These are phyloP conservation scores for Cryptomeria japonica DNA, from an alignment of 75 land plant genomes.

Conservation along the genomic window DNA sequence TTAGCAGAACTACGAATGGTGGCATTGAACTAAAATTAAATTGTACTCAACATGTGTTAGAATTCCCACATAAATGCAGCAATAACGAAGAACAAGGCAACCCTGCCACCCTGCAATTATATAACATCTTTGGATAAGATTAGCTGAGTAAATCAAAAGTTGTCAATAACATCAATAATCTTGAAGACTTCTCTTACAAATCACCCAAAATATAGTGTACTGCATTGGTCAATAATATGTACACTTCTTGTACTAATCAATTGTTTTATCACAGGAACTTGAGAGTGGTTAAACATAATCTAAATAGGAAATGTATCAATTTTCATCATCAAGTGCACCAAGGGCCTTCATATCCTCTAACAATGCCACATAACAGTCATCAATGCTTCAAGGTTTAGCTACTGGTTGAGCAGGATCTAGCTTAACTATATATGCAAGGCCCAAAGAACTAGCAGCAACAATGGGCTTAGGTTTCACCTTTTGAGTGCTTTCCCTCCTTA, in stretches of 20 bases:
- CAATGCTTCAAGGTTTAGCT: slow-evolving; percentile 73
- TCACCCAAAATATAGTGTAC: no score
- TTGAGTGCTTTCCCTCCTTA: slow-evolving; percentile 72
- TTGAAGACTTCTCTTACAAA: no score
- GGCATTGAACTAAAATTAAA: no score
- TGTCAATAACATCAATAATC: no score
- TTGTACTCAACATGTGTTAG: no score
- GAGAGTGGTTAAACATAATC: not conserved
- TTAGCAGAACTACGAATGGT: no score
- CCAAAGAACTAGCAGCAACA: slow-evolving; percentile 18
- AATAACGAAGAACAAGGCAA: no score
- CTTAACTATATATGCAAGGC: slow-evolving; percentile 17
- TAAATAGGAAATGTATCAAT: not conserved
- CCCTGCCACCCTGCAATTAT: no score
- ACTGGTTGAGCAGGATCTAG: slow-evolving; percentile 24
- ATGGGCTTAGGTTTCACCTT: slow-evolving; percentile 77
- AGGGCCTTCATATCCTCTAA: slow-evolving; percentile 99
- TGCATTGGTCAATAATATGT: not conserved
- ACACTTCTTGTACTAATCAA: not conserved
- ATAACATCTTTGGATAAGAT: no score
- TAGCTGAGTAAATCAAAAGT: no score
- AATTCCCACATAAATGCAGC: no score
- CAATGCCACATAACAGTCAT: slow-evolving; percentile 92
- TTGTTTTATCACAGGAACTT: not conserved
- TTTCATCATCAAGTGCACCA: slow-evolving; percentile 76